Percentiles rank a stretch among this genome's conserved stretches.
Evolutionary conservation across 768 basidiomycete genomes (phyloP).

Genomic region (Suillus decipiens): DNA sequence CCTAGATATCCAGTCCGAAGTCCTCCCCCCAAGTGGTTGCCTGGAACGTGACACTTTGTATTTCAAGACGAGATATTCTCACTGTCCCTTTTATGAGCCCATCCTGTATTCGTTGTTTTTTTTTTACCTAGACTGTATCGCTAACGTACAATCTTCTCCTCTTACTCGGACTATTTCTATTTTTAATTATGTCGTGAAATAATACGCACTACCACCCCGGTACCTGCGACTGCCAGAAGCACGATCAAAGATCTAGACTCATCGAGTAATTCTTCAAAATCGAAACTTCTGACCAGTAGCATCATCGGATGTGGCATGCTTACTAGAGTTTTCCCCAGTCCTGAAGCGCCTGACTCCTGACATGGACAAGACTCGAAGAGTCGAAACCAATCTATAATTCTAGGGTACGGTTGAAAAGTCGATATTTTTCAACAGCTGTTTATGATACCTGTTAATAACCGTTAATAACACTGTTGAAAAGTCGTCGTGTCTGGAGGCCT

Average conservation of each 20-base stretch:
- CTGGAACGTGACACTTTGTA: constrained; percentile 18
- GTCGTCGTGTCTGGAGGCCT: no score
- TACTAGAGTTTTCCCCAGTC: no score
- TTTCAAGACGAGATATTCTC: neutral
- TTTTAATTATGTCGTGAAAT: neutral
- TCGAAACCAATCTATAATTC: no score
- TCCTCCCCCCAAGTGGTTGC: constrained; percentile 45
- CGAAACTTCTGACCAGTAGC: neutral
- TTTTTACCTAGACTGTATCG: neutral
- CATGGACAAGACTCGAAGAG: no score
- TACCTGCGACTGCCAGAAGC: neutral
- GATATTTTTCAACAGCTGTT: no score
- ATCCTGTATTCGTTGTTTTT: neutral
- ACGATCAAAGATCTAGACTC: neutral
- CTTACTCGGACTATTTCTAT: neutral
- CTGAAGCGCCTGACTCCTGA: no score
- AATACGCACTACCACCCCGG: neutral
- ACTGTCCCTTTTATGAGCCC: neutral
- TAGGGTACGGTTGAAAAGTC: no score
- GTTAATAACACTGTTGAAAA: neutral
- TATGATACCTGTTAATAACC: no score
- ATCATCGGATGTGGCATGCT: neutral
- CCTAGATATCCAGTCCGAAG: constrained; percentile 45
- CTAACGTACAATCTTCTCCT: neutral
- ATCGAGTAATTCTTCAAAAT: neutral